Base-by-base conservation (phyloP, 169 alveolate species). In the Cryptosporidium andersoni region DNA sequence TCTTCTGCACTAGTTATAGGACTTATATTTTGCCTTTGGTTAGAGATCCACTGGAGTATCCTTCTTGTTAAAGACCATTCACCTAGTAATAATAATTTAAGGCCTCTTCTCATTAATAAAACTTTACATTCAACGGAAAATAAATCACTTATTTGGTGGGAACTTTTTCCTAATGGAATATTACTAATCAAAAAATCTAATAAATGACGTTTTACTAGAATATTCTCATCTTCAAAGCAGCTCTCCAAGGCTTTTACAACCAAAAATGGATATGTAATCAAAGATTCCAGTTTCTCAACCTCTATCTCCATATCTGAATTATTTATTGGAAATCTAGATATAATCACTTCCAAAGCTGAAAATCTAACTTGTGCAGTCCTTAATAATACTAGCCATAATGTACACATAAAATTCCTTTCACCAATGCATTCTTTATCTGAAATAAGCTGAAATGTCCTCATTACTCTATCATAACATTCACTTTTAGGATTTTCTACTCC, bases 401-500 rank as follows among this genome's bases (percentile, higher is more conserved):
- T 92, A 37, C 94, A 89, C 94, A 93, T 92, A 67, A 89, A 93
- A 65, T 88, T 90, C 60, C 68, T 82, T 64, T 93, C 96, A 11
- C 95, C 91, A 45, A 93, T 93, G 49, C 94, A 90, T 47, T 82
- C 89, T 47, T 91, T 88, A 48, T 91, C 90, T 4, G 92, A 90
- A 55, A 92, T 92, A 3, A 91, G 89, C 34, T 74, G 85, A 42
- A 74, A 74, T 82, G 85, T 81, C 51, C 64, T 81, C 90, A 88
- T 82, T 53, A 74, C 90, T 82, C 80, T 66, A 53, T 82, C 92
- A 40, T 85, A 92, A 81, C 82, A 90, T 64, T 64, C 93, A 37
- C 64, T 90, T 74, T 91, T 94, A 74, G 90, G 94, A 81, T 89
- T 96, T 82, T 93, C 97, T 81, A 93, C 89, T 42, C 94, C 96